Evolutionary conservation across 257 asterid genomes (phyloP).

Genomic region (Datura wrightii): DNA sequence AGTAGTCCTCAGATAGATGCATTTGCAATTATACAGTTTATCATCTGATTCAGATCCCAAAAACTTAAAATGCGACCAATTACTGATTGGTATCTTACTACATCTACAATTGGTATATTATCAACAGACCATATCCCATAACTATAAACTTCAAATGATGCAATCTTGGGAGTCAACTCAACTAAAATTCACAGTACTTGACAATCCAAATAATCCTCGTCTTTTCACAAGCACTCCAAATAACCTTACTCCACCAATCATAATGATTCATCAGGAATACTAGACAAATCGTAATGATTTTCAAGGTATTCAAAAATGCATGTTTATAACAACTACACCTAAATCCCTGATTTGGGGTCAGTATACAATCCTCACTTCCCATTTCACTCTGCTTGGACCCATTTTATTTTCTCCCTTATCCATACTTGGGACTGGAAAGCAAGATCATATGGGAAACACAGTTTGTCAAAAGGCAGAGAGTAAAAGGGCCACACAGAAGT

Average conservation of each 20-base stretch:
- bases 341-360: not conserved
- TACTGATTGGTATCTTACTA: not conserved
- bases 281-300: not conserved
- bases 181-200: conserved; percentile 8
- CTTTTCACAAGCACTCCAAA: not conserved
- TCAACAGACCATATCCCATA: not conserved
- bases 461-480: not conserved
- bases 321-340: not conserved
- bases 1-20: not conserved
- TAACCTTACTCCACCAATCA: not conserved
- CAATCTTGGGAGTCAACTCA: conserved; percentile 12
- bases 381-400: not conserved
- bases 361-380: not conserved
- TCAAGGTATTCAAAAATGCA: not conserved
- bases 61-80: not conserved
- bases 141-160: not conserved
- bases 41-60: not conserved
- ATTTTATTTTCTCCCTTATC: not conserved
- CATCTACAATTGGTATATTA: not conserved
- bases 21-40: not conserved
- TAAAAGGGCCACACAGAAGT: not conserved
- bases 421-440: not conserved
- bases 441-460: not conserved
- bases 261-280: not conserved
- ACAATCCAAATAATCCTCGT: not conserved